phyloP scores from a whole-genome alignment of 805 yeast genomes.

The Millerago galiae region DNA sequence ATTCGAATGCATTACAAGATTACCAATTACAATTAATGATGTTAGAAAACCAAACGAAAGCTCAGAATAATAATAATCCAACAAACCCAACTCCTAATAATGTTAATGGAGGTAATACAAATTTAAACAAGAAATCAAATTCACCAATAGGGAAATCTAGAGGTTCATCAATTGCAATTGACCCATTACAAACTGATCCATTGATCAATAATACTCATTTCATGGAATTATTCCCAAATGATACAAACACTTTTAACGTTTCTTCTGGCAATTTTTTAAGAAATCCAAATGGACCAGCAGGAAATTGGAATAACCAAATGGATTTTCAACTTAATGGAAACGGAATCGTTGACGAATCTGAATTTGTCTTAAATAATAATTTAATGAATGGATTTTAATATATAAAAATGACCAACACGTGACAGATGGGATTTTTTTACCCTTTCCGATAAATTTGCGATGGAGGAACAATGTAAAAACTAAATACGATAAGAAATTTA shows the following conservation, averaged over 20 bases:
- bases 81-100: background rate
- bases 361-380: conserved; percentile 5
- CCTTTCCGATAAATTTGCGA: too few species aligned
- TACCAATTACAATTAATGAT: conserved; percentile 75
- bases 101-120: conserved; percentile 1
- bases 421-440: too few species aligned
- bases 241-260: conserved; percentile 3
- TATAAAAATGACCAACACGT: background rate
- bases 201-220: conserved; percentile 10
- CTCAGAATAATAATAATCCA: background rate
- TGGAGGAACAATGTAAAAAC: too few species aligned
- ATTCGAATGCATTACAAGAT: conserved; percentile 57
- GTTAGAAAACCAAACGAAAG: conserved; percentile 67
- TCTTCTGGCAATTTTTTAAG: background rate
- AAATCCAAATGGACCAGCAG: background rate
- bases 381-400: conserved; percentile 11
- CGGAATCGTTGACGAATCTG: conserved; percentile 8
- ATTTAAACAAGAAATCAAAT: background rate
- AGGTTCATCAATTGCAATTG: conserved; percentile 17
- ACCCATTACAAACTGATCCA: conserved; percentile 24
- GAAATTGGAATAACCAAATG: conserved; percentile 1
- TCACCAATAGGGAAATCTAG: conserved; percentile 4
- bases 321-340: background rate
- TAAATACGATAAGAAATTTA: too few species aligned
- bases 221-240: conserved; percentile 21